These are phyloP conservation scores for Thelonectria olida DNA, from an alignment of 2,329 filamentous ascomycete species.

Conservation along the genomic window DNA sequence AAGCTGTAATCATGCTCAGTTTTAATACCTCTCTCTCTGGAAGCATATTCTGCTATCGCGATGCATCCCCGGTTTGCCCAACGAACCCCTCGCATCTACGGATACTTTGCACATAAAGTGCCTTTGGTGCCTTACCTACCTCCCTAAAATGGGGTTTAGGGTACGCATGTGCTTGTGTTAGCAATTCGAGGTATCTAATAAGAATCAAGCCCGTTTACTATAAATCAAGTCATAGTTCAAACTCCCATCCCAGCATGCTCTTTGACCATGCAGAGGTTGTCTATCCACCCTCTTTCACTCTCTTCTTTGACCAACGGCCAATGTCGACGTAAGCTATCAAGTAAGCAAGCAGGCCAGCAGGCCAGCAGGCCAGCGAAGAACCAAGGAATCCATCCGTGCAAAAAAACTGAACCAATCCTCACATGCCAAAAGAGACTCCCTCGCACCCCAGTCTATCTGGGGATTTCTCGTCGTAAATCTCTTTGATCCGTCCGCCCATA, in stretches of 20 bases:
- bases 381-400: conserved; percentile 2
- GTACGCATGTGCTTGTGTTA: not conserved
- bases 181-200: conserved; percentile 3
- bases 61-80: too few relatives aligned
- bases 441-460: not conserved
- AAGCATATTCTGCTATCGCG: too few relatives aligned
- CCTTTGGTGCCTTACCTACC: not conserved
- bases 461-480: not conserved
- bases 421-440: conserved; percentile 2
- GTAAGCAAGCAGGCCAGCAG: not conserved
- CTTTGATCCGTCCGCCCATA: not conserved
- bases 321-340: not conserved
- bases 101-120: not conserved
- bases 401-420: not conserved
- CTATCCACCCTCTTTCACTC: conserved; percentile 14
- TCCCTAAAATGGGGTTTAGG: not conserved
- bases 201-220: not conserved
- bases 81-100: conserved; percentile 1
- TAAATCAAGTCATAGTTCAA: conserved; percentile 11
- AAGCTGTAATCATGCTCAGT: too few relatives aligned
- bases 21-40: too few relatives aligned
- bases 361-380: not conserved
- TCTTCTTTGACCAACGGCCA: conserved; percentile 7
- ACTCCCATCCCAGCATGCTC: conserved; percentile 9
- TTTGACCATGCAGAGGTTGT: conserved; percentile 4